Evolutionary conservation across 148 eudicot species (phyloP).

Genomic region (Silene uniflora): DNA sequence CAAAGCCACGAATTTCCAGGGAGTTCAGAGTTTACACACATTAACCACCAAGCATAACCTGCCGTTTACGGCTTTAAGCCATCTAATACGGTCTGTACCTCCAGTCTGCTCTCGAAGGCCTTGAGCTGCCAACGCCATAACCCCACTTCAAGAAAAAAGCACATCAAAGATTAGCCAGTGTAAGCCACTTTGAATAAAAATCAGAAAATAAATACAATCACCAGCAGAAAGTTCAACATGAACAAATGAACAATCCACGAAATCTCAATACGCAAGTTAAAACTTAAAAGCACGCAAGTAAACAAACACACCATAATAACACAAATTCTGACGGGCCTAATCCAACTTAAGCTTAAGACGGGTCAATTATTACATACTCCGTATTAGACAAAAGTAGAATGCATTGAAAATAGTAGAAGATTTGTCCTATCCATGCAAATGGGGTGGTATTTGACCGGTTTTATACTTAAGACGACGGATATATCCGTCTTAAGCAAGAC

Average conservation of each 20-base stretch:
- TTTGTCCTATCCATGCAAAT: no score
- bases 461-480: no score
- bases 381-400: no score
- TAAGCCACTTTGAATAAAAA: neutral
- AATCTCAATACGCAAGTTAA: neutral
- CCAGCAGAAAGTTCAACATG: neutral
- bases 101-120: slow-evolving; percentile 74
- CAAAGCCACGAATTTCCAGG: neutral
- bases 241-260: neutral
- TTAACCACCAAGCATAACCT: neutral
- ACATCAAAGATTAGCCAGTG: neutral
- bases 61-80: neutral
- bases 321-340: no score
- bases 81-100: slow-evolving; percentile 86
- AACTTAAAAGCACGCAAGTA: neutral
- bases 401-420: no score
- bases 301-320: neutral
- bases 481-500: no score
- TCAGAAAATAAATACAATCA: neutral
- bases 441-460: no score
- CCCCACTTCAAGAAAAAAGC: slow-evolving; percentile 57
- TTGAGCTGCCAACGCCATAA: slow-evolving; percentile 51
- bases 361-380: no score
- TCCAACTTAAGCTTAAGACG: no score
- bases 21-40: neutral